Evolutionary conservation across 192 early-diverging fungal genomes (phyloP), one percentile per base, ranked within the genome.

Genomic region (Coemansia sp.): DNA sequence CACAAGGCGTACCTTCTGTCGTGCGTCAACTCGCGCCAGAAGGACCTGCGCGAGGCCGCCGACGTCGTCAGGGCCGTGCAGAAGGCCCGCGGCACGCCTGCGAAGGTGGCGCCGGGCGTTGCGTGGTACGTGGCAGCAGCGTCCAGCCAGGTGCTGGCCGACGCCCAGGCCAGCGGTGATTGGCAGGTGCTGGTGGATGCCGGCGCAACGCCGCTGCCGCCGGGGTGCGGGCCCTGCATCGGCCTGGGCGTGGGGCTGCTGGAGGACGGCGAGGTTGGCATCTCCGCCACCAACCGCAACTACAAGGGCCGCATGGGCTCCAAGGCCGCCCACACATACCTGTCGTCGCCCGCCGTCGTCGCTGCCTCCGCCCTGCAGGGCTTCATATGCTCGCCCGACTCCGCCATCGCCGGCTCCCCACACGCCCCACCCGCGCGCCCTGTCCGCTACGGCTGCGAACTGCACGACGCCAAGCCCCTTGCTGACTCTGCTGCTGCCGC

Each of bases 241-340:
- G 92, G 95, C 13, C 86, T 98, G 2, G 97, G 97, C 36, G 87
- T 88, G 17, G 97, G 96, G 29, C 81, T 99, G 64, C 86, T 99
- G 44, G 86, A 96, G 82, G 97, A 99, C 72, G 93, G 93, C 36
- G 96, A 98, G 79, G 93, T 98, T 7, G 96, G 97, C 27, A 98
- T 99, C 54, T 96, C 94, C n/a, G 97, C 97, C 17, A 98, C 97
- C 24, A 99, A 99, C 78, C 87, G 97, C 56, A 99, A 99, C 75
- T 99, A 94, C 84, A 99, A 99, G 85, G 97, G 97, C 53, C 88
- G 97, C 16, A 99, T 99, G 97, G 97, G 97, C 46, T 94, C 93
- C 21, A 94, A 94, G 51, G 86, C 74, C 37, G 94, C 97, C 0
- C 86, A 93, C 63, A 95, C 97, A 0, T 99, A 99, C 68, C 87